phyloP scores from a whole-genome alignment of 345 rosid genomes.

The Camelina neglecta region DNA sequence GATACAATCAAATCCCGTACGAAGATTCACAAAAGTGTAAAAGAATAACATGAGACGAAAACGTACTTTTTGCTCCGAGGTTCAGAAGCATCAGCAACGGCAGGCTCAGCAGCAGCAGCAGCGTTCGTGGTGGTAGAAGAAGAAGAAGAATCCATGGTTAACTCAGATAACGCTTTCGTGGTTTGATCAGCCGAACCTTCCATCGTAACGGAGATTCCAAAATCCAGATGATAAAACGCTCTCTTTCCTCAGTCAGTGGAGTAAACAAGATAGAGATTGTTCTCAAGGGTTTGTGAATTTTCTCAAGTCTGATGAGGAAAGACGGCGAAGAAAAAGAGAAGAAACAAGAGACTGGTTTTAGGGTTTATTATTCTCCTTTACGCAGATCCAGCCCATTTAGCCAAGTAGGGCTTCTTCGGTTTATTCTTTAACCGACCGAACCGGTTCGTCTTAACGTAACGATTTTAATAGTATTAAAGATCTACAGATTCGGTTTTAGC shows the following conservation, averaged over 20 bases:
- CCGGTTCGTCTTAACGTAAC: constrained; percentile 18
- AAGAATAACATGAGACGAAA: background rate
- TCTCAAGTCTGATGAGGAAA: background rate
- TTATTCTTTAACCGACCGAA: constrained; percentile 31
- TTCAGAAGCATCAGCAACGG: constrained; percentile 47
- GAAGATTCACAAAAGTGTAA: background rate
- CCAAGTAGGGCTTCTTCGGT: constrained; percentile 15
- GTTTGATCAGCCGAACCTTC: constrained; percentile 30
- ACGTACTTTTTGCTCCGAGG: constrained; percentile 79
- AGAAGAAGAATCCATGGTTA: constrained; percentile 29
- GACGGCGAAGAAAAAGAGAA: constrained; percentile 32
- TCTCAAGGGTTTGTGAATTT: background rate
- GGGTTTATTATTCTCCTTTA: constrained; percentile 26
- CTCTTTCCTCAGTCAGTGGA: background rate
- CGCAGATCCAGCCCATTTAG: constrained; percentile 30
- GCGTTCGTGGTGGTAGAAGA: constrained; percentile 7
- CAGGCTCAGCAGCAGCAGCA: background rate
- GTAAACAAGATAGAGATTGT: background rate
- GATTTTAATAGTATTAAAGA: background rate
- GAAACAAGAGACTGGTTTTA: constrained; percentile 11
- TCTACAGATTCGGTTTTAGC: too few relatives aligned
- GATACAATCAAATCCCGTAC: constrained; percentile 7
- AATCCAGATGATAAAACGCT: background rate
- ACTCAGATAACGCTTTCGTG: constrained; percentile 30
- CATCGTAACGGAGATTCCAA: constrained; percentile 13